Evolutionary conservation across 257 asterid species (phyloP).

Genomic region (Striga asiatica): DNA sequence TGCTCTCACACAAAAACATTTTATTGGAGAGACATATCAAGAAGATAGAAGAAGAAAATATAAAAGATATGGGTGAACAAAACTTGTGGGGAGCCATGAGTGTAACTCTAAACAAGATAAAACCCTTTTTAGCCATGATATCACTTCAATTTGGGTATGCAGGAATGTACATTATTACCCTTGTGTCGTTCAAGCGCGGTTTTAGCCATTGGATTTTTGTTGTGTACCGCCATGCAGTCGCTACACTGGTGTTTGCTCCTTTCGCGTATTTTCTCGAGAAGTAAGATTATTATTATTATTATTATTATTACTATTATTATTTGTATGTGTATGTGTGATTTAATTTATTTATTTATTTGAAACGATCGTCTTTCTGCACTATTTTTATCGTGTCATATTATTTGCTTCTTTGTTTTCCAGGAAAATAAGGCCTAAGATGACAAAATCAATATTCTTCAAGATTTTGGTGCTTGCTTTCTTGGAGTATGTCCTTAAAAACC

Average conservation of each 20-base stretch:
- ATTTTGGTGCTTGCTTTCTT: conserved; percentile 44
- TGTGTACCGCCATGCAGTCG: conserved; percentile 66
- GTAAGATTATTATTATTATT: conserved; percentile 25
- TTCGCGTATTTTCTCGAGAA: conserved; percentile 49
- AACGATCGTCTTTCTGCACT: too few relatives aligned
- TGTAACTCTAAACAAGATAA: conserved; percentile 21
- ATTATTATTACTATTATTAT: too few relatives aligned
- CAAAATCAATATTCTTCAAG: conserved; percentile 40
- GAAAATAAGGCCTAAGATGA: conserved; percentile 62
- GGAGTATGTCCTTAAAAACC: conserved; percentile 33
- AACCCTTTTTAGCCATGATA: conserved; percentile 59
- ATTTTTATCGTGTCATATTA: background rate
- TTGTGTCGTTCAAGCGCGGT: conserved; percentile 46
- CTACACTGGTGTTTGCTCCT: conserved; percentile 49
- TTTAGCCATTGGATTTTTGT: conserved; percentile 75
- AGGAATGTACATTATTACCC: conserved; percentile 58
- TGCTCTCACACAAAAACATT: background rate
- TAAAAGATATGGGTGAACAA: conserved; percentile 14
- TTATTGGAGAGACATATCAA: background rate
- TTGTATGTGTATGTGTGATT: too few relatives aligned
- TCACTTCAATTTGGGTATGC: conserved; percentile 66
- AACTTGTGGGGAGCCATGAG: background rate
- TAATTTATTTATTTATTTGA: background rate
- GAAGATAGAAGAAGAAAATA: background rate
- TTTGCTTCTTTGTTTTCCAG: conserved; percentile 20